These are phyloP conservation scores for Scheffersomyces coipomensis DNA, from an alignment of 805 yeast species.

Conservation along the genomic window DNA sequence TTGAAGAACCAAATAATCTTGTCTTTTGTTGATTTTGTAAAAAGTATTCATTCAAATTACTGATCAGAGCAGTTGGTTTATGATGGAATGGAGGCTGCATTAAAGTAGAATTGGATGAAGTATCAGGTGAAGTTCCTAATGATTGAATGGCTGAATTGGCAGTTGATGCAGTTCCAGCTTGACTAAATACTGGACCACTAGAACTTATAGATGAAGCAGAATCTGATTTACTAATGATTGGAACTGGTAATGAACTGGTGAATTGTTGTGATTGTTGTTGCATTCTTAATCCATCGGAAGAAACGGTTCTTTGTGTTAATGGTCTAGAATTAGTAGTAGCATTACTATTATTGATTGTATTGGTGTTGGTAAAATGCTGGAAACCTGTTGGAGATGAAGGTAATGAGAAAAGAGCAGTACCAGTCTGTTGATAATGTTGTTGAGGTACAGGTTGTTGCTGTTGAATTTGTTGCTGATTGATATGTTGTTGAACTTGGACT, in stretches of 20 bases:
- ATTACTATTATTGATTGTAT: constrained; percentile 3
- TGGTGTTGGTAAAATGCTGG: constrained; percentile 6
- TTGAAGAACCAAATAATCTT: constrained; percentile 13
- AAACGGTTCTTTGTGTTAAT: constrained; percentile 9
- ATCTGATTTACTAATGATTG: constrained; percentile 20
- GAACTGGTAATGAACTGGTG: constrained; percentile 6
- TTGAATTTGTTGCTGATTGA: not conserved
- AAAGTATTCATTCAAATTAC: constrained; percentile 34
- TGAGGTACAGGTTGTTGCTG: constrained; percentile 4
- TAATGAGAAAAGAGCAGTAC: constrained; percentile 23
- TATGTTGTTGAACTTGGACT: constrained; percentile 9
- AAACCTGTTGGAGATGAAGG: constrained; percentile 28
- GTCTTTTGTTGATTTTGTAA: constrained; percentile 15
- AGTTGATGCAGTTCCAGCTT: constrained; percentile 18
- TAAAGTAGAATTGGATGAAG: constrained; percentile 2
- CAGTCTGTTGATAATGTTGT: constrained; percentile 13
- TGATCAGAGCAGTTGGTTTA: constrained; percentile 20
- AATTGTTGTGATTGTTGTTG: constrained; percentile 1
- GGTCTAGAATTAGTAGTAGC: too few relatives aligned
- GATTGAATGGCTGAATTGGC: constrained; percentile 25
- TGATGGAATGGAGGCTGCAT: constrained; percentile 3
- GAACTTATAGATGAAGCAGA: constrained; percentile 25
- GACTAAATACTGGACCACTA: constrained; percentile 23
- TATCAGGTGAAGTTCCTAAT: constrained; percentile 36
- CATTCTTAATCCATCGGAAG: constrained; percentile 14